A percentile compares a stretch with the other conserved stretches of the same genome.
Evolutionary conservation across 1,284 basidiomycete genomes (phyloP).

Genomic region (Flammula alnicola): DNA sequence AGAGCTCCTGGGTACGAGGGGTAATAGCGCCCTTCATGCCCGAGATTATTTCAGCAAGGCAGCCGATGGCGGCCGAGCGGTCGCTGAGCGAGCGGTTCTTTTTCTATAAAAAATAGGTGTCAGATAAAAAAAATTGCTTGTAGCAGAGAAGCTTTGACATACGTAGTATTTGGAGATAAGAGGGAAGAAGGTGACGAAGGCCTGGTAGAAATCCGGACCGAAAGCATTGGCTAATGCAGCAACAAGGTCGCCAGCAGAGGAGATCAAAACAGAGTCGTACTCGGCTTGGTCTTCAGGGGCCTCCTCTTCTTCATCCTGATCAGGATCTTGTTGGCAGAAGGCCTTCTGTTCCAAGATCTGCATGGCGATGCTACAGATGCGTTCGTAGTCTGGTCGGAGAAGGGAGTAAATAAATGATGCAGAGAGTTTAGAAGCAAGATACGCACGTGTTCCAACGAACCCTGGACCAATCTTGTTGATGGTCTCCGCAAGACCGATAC

Average conservation of each 20-base stretch:
- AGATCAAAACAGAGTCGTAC: constrained; percentile 95
- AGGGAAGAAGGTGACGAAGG: constrained; percentile 88
- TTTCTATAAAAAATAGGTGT: constrained; percentile 52
- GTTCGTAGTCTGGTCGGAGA: constrained; percentile 67
- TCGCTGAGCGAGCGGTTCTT: constrained; percentile 89
- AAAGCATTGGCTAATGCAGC: constrained; percentile 88
- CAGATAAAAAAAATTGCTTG: constrained; percentile 17
- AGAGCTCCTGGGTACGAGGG: constrained; percentile 83
- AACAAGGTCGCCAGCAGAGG: constrained; percentile 94
- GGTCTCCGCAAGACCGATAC: constrained; percentile 87
- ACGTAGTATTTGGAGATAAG: constrained; percentile 94
- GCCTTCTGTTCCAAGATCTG: constrained; percentile 93
- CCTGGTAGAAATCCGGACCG: constrained; percentile 84
- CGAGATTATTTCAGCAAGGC: constrained; percentile 93
- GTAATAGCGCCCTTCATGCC: constrained; percentile 91
- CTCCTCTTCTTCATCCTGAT: constrained; percentile 87
- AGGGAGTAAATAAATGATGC: constrained; percentile 7
- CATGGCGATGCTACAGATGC: constrained; percentile 78
- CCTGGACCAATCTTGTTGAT: constrained; percentile 91
- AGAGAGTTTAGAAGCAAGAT: constrained; percentile 32
- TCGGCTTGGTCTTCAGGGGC: constrained; percentile 89
- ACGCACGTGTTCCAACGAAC: constrained; percentile 80
- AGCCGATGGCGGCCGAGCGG: constrained; percentile 92
- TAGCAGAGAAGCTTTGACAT: constrained; percentile 37
- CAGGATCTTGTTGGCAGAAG: constrained; percentile 94